Base-by-base conservation (phyloP, 306 rosid genomes). In the Chamaecrista fasciculata region DNA sequence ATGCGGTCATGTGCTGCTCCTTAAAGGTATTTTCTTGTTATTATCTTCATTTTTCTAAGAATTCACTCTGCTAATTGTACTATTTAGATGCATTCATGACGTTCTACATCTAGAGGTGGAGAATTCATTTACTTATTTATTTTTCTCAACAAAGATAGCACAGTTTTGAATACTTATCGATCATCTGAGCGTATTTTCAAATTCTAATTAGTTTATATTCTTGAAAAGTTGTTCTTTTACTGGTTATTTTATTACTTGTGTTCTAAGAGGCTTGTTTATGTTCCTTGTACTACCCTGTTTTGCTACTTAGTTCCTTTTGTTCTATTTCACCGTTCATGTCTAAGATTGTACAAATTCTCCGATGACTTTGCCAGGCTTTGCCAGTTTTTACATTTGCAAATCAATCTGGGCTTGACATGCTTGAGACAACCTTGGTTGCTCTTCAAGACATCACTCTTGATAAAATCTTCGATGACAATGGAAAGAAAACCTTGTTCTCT, bases 341-440 rank as follows among this genome's bases (percentile, higher is more conserved):
- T 66, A 60, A 63, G 73, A 70, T 59, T 36, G 29, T 37, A 40
- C 15, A 2, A 75, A 61, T 43, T 75, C 0, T 62, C 23, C 24
- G 29, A 21, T 80, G 53, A 40, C 42, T 67, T 72, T 50, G 69
- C 15, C 88, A 94, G 99, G 89, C 97, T 70, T 33, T 86, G 84
- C 96, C 97, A 20, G 86, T 88, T 73, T 94, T 94, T 26, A 91
- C 96, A 15, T 94, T 94, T 73, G 92, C 89, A 57, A 94, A 94
- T 83, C 99, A 94, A 81, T 90, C 97, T 47, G 99, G 97, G 70
- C 97, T 94, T 31, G 99, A 94, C 86, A 86, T 94, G 99, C 97
- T 94, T 6, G 99, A 94, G 75, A 94, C 99, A 28, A 94, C 99
- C 25, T 76, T 91, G 81, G 82, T 91, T 66, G 97, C 99, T 11